Evolutionary conservation across 2,329 filamentous ascomycete genomes (phyloP), one percentile per base, ranked within the genome.

Genomic region (Zymoseptoria ardabiliae): DNA sequence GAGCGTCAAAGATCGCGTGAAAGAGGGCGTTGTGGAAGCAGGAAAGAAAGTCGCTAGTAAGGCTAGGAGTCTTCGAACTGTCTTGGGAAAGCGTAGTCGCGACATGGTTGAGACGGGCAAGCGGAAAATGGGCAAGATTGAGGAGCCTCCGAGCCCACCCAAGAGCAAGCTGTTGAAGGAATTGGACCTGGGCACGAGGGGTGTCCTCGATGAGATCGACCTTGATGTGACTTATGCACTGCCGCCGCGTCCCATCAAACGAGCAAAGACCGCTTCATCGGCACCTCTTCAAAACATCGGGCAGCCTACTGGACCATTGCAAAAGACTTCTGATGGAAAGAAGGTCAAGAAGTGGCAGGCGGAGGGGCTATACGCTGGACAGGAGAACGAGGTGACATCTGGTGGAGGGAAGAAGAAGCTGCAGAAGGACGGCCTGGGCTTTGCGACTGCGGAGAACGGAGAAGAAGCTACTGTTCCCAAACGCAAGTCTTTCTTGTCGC

Each of bases 341-440:
- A 80, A 78, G 45, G 75, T 79, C 55, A 96, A 96, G 78, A 86
- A 85, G 65, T 97, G 89, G 83, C 79, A 95, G 57, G 79, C 81
- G 56, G 89, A 91, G 72, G 94, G 93, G 9, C 79, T 97, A 13
- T 97, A 95, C 70, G 87, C 90, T 0, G 94, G 94, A 25, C 93
- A 97, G 72, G 80, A 86, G 28, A 75, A 75, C 4, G 70, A 74
- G 20, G 75, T 77, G 48, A 74, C 80, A 57, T 71, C 77, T 55
- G 57, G 55, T n/a, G 65, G 78, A 55, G 71, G 79, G 11, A 78
- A 78, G 54, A 80, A 81, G 65, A 78, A 76, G 61, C 76, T 77
- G 61, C 80, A 77, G 63, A 76, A 77, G 58, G 70, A 70, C 21
- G 70, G 70, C 56, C 68, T 68, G 2, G 58, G 52, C 3, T 65